A percentile compares a stretch with the other conserved stretches of the same genome.
These are phyloP conservation scores for Trypanosoma rangeli DNA, from an alignment of 208 protist genomes.

Conservation along the genomic window DNA sequence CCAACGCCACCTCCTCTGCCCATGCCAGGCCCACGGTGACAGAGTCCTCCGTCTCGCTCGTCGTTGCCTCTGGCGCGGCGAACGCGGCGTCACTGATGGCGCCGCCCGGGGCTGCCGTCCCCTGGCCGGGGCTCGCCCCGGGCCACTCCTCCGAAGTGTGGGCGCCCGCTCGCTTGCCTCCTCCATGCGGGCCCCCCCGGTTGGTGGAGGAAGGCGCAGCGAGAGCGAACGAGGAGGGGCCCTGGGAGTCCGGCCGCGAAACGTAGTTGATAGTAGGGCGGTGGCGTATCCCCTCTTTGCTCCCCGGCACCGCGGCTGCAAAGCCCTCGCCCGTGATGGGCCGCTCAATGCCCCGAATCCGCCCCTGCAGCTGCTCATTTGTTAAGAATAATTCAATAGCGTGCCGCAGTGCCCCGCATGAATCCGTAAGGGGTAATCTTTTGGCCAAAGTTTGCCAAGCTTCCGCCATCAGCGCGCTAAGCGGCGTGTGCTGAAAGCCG, in stretches of 20 bases:
- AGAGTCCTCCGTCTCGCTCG: slow-evolving; percentile 3
- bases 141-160: background rate
- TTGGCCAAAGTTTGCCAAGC: slow-evolving; percentile 30
- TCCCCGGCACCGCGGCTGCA: slow-evolving; percentile 27
- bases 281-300: slow-evolving; percentile 30
- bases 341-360: slow-evolving; percentile 41
- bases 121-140: background rate
- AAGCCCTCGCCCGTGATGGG: slow-evolving; percentile 53
- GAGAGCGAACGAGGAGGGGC: background rate
- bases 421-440: slow-evolving; percentile 37
- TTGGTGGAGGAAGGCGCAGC: background rate
- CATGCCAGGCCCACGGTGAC: slow-evolving; percentile 12
- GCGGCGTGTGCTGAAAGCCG: slow-evolving; percentile 6
- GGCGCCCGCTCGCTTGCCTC: background rate
- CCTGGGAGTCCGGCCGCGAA: background rate
- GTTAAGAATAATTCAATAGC: slow-evolving; percentile 33
- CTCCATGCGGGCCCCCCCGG: background rate
- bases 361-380: slow-evolving; percentile 28
- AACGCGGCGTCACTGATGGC: background rate
- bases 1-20: slow-evolving; percentile 17
- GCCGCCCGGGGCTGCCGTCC: background rate
- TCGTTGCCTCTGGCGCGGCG: background rate
- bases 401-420: slow-evolving; percentile 27
- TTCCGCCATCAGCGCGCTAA: slow-evolving; percentile 27
- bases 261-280: slow-evolving; percentile 51